Conservation (phyloP, 2,329 filamentous ascomycete genomes). For the Colletotrichum truncatum region DNA sequence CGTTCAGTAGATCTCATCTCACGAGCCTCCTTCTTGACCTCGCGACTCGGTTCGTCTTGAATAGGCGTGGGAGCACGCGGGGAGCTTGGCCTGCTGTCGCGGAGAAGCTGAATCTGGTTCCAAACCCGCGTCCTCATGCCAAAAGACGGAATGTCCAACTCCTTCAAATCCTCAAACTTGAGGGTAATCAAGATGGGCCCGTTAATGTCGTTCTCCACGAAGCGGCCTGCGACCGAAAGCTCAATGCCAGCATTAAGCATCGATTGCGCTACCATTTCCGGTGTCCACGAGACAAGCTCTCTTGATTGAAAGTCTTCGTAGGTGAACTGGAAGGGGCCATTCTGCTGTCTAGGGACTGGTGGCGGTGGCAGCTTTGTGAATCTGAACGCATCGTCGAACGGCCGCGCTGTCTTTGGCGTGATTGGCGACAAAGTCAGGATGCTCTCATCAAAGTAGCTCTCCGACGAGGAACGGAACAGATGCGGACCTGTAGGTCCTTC, state of each 20-base stretch:
- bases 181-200: constrained; percentile 89
- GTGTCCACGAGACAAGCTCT: constrained; percentile 73
- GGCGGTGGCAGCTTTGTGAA: constrained; percentile 28
- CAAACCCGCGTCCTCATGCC: constrained; percentile 82
- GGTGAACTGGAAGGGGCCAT: constrained; percentile 66
- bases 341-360: constrained; percentile 42
- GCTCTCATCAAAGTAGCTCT: constrained; percentile 58
- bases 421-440: constrained; percentile 77
- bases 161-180: constrained; percentile 87
- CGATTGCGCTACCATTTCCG: constrained; percentile 83
- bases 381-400: constrained; percentile 25
- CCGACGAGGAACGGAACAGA: constrained; percentile 79
- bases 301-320: constrained; percentile 65
- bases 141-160: constrained; percentile 83
- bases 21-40: constrained; percentile 53
- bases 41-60: constrained; percentile 65
- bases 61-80: constrained; percentile 67
- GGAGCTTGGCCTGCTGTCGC: constrained; percentile 61
- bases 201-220: constrained; percentile 91
- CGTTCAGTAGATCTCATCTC: constrained; percentile 42
- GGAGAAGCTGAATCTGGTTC: constrained; percentile 79
- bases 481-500: constrained; percentile 87
- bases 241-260: constrained; percentile 89
- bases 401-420: constrained; percentile 69
- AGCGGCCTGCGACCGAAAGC: constrained; percentile 79